Percentiles rank a stretch among this genome's conserved stretches.
Conservation (phyloP, 2,329 filamentous ascomycete species). For the Fusarium avenaceum region DNA sequence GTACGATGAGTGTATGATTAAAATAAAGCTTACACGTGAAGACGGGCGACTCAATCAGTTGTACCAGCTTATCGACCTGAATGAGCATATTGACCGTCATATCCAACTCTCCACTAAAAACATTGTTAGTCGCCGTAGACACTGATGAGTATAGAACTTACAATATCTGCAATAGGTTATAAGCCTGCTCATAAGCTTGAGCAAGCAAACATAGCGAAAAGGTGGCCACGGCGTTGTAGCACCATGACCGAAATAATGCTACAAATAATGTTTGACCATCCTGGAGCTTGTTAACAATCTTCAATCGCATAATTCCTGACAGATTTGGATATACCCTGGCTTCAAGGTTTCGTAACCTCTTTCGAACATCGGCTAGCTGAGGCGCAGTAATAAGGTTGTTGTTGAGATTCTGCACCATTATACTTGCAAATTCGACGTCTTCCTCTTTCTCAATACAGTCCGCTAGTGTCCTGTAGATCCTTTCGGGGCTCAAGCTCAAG, state of each 20-base stretch:
- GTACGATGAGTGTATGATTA: background rate
- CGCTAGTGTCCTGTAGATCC: slow-evolving; percentile 94
- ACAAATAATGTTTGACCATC: slow-evolving; percentile 98
- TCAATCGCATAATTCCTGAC: background rate
- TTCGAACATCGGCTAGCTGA: slow-evolving; percentile 90
- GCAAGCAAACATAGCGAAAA: slow-evolving; percentile 96
- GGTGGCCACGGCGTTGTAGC: slow-evolving; percentile 96
- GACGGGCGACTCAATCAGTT: slow-evolving; percentile 95
- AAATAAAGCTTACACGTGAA: slow-evolving; percentile 85
- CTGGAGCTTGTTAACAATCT: slow-evolving; percentile 56
- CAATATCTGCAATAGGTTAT: slow-evolving; percentile 96
- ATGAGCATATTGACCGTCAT: slow-evolving; percentile 99
- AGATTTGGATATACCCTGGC: slow-evolving; percentile 69
- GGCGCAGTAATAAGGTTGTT: slow-evolving; percentile 99
- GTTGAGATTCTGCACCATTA: slow-evolving; percentile 99
- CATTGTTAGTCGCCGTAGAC: background rate
- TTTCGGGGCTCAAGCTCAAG: slow-evolving; percentile 90
- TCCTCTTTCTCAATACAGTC: slow-evolving; percentile 98
- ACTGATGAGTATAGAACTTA: slow-evolving; percentile 57
- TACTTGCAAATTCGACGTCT: slow-evolving; percentile 97
- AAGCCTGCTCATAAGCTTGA: slow-evolving; percentile 98
- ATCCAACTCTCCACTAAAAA: slow-evolving; percentile 87
- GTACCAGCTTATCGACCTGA: slow-evolving; percentile 98
- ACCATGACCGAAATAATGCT: slow-evolving; percentile 95
- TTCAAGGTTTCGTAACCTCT: slow-evolving; percentile 90